Percentiles rank a stretch among this genome's conserved stretches.
Evolutionary conservation across 2,329 filamentous ascomycete genomes (phyloP).

Genomic region (Hypoxylon rubiginosum): DNA sequence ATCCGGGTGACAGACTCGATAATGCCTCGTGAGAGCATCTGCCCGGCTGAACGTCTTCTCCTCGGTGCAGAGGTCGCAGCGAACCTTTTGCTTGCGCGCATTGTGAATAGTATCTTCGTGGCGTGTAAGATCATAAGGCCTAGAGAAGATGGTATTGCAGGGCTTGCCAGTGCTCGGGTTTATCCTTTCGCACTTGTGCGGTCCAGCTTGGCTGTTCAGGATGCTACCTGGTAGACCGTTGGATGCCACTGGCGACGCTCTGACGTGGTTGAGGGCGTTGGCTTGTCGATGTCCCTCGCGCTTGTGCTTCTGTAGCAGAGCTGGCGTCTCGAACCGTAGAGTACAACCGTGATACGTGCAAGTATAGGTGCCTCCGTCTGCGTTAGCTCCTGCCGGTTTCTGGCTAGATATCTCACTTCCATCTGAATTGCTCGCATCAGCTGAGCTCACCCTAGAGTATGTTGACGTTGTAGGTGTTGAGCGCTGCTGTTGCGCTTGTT

Average conservation of each 20-base stretch:
- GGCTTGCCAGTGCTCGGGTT: conserved; percentile 96
- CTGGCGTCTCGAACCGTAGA: conserved; percentile 87
- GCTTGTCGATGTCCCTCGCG: conserved; percentile 88
- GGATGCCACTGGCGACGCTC: conserved; percentile 47
- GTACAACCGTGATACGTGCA: conserved; percentile 96
- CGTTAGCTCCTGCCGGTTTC: conserved; percentile 73
- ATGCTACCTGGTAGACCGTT: conserved; percentile 64
- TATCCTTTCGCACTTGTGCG: conserved; percentile 91
- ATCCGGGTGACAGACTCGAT: conserved; percentile 93
- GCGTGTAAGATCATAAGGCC: conserved; percentile 94
- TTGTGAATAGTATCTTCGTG: conserved; percentile 99
- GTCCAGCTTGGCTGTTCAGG: conserved; percentile 89
- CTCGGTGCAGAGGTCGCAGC: conserved; percentile 91
- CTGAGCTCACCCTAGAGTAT: conserved; percentile 58
- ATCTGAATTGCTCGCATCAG: conserved; percentile 56
- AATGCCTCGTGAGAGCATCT: conserved; percentile 93
- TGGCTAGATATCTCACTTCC: conserved; percentile 54
- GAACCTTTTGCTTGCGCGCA: conserved; percentile 91
- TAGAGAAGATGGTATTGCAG: conserved; percentile 93
- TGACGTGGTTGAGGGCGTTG: conserved; percentile 62
- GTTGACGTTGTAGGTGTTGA: conserved; percentile 58
- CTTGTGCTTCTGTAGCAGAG: conserved; percentile 93
- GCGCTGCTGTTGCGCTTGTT: conserved; percentile 44
- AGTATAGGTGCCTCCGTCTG: conserved; percentile 91
- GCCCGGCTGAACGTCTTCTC: conserved; percentile 98